Evolutionary conservation across 306 rosid species (phyloP).

Genomic region (Herpetospermum pedunculosum): DNA sequence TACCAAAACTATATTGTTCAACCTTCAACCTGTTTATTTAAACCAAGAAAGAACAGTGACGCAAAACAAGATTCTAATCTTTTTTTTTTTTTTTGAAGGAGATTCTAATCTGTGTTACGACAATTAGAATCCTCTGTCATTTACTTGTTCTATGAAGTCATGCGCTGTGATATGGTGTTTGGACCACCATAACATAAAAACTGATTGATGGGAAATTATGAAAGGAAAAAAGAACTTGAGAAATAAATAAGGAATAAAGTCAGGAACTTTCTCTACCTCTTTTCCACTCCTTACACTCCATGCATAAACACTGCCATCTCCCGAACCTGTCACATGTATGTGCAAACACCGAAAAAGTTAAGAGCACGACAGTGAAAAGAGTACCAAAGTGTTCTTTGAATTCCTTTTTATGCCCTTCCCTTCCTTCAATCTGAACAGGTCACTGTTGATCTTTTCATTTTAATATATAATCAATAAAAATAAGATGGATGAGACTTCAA

Average conservation of each 20-base stretch:
- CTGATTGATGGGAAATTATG: neutral
- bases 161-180: neutral
- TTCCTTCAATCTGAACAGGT: neutral
- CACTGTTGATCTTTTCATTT: neutral
- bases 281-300: slow-evolving; percentile 85
- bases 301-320: slow-evolving; percentile 79
- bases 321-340: slow-evolving; percentile 61
- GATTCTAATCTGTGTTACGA: neutral
- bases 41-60: neutral
- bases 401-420: neutral
- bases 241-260: neutral
- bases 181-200: neutral
- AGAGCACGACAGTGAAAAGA: neutral
- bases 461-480: neutral
- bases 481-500: neutral
- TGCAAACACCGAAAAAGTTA: neutral
- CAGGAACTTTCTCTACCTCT: slow-evolving; percentile 38
- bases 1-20: neutral
- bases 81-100: too few species aligned
- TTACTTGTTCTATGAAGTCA: neutral
- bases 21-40: neutral
- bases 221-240: neutral
- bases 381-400: neutral
- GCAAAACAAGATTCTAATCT: neutral
- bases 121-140: neutral